Percentiles rank a stretch among this genome's conserved stretches.
Conservation (phyloP, 108 stramenopile species). For the Schizochytrium sp. region DNA sequence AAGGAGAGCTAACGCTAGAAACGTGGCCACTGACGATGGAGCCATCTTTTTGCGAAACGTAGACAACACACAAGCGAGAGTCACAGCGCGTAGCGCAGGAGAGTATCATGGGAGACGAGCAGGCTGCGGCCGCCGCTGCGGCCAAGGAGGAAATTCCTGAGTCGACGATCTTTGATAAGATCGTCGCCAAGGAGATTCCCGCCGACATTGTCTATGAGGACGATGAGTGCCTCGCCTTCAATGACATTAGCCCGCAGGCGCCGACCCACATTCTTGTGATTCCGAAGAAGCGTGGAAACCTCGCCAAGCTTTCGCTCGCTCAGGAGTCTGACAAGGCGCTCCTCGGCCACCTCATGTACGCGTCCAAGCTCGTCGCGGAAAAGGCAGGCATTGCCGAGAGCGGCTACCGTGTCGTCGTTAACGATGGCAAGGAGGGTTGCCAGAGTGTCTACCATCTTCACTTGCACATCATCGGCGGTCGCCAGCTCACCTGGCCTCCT, state of each 20-base stretch:
- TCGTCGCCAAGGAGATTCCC: constrained; percentile 77
- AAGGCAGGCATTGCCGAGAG: background rate
- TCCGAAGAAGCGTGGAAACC: constrained; percentile 85
- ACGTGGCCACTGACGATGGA: too few species aligned
- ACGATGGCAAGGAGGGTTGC: constrained; percentile 50
- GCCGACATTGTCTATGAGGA: constrained; percentile 85
- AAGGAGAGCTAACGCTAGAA: too few species aligned
- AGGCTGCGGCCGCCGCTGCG: background rate
- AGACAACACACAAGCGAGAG: too few species aligned
- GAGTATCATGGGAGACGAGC: background rate
- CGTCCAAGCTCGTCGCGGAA: constrained; percentile 34
- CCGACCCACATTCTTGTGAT: constrained; percentile 89
- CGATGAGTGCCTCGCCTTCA: constrained; percentile 76
- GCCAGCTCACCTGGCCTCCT: constrained; percentile 48
- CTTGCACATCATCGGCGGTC: constrained; percentile 42
- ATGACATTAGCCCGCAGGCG: constrained; percentile 82
- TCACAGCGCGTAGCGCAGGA: background rate
- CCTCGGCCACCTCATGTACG: constrained; percentile 86
- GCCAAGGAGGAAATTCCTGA: background rate
- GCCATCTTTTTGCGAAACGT: too few species aligned
- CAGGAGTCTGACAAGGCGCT: constrained; percentile 75
- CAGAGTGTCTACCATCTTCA: constrained; percentile 56
- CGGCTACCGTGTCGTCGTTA: constrained; percentile 39
- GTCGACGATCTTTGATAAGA: constrained; percentile 86
- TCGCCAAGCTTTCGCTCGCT: constrained; percentile 77